phyloP scores from a whole-genome alignment of 2,329 filamentous ascomycete species.

The Pseudocercospora cruenta region DNA sequence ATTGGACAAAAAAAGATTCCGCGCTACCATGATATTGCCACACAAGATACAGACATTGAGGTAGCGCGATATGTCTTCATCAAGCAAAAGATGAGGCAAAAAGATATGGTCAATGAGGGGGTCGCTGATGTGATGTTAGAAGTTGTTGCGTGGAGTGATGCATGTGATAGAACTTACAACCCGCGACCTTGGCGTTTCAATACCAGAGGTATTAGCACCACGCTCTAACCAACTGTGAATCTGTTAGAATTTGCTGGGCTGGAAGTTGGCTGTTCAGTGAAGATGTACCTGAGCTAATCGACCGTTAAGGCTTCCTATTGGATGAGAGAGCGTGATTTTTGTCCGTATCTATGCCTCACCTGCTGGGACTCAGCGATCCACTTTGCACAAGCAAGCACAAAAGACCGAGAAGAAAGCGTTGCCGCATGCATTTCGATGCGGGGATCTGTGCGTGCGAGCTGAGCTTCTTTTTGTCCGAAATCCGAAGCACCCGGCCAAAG shows the following conservation, averaged over 20 bases:
- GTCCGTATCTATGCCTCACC: neutral
- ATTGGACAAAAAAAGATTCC: too few species aligned
- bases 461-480: too few species aligned
- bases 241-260: too few species aligned
- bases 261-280: neutral
- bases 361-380: too few species aligned
- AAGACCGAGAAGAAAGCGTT: neutral
- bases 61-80: too few species aligned
- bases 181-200: slow-evolving; percentile 5
- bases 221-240: slow-evolving; percentile 3
- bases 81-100: neutral
- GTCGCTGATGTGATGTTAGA: neutral
- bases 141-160: neutral
- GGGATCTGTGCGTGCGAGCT: neutral
- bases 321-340: neutral
- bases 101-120: slow-evolving; percentile 5
- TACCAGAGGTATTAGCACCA: slow-evolving; percentile 1
- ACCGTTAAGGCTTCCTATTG: neutral
- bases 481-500: too few species aligned
- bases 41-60: too few species aligned
- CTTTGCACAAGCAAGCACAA: neutral
- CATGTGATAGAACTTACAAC: neutral
- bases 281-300: neutral
- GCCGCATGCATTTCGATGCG: neutral
- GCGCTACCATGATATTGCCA: too few species aligned